Evolutionary conservation across 371 early-diverging fungal genomes (phyloP).

Genomic region (Catenaria anguillulae): DNA sequence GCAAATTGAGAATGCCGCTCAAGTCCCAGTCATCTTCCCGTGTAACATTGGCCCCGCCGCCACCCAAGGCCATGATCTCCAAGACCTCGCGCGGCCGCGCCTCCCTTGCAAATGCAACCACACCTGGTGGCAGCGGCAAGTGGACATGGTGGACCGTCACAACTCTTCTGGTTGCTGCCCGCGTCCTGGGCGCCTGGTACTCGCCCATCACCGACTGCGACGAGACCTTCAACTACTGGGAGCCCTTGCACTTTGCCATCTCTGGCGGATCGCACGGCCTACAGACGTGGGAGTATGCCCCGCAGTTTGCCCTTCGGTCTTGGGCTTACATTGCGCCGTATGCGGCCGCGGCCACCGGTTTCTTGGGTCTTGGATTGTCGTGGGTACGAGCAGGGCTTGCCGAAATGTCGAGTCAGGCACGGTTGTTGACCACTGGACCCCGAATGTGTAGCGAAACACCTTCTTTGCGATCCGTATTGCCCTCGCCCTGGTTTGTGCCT

Average conservation of each 20-base stretch:
- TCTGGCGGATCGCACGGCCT: constrained; percentile 53
- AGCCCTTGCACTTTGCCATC: constrained; percentile 77
- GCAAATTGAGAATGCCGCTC: too few species aligned
- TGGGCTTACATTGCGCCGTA: constrained; percentile 66
- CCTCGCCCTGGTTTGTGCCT: constrained; percentile 44
- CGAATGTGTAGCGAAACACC: constrained; percentile 14
- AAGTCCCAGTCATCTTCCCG: too few species aligned
- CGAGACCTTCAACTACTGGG: constrained; percentile 93
- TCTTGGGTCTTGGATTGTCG: too few species aligned
- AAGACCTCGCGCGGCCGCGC: too few species aligned
- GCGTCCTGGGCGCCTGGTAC: constrained; percentile 48
- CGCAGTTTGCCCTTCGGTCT: constrained; percentile 69
- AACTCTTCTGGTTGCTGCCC: constrained; percentile 34
- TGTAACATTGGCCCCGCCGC: too few species aligned
- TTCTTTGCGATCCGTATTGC: constrained; percentile 54
- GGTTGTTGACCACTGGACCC: neutral
- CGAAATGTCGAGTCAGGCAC: too few species aligned
- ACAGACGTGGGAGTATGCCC: constrained; percentile 94
- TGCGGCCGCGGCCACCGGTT: constrained; percentile 26
- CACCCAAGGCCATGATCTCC: too few species aligned
- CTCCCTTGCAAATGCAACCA: too few species aligned
- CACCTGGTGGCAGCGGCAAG: too few species aligned
- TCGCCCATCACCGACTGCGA: constrained; percentile 70
- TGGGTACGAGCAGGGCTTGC: too few species aligned
- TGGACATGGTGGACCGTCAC: too few species aligned